Percentiles rank a stretch among this genome's conserved stretches.
Conservation (phyloP, 106 monocot species). For the Agapanthus africanus region DNA sequence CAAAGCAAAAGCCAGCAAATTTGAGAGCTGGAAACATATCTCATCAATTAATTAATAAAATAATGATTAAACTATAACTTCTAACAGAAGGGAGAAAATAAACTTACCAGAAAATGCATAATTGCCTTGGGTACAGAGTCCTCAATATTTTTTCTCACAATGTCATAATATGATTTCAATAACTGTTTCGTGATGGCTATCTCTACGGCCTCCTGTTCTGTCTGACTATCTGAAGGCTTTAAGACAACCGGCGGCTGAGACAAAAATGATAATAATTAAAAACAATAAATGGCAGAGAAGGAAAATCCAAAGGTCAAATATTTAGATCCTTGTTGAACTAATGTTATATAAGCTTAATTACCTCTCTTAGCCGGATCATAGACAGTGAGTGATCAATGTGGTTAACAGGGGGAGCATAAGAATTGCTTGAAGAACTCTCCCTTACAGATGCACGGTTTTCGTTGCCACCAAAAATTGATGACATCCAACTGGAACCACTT, state of each 20-base stretch:
- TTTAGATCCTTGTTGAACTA: background rate
- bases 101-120: slow-evolving; percentile 86
- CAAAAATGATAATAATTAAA: background rate
- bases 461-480: slow-evolving; percentile 61
- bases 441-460: slow-evolving; percentile 47
- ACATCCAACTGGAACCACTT: slow-evolving; percentile 69
- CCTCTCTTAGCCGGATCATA: slow-evolving; percentile 75
- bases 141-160: slow-evolving; percentile 85
- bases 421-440: slow-evolving; percentile 32
- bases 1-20: too few relatives aligned
- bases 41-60: too few relatives aligned
- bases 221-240: slow-evolving; percentile 73
- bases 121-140: slow-evolving; percentile 90
- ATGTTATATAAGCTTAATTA: slow-evolving; percentile 17
- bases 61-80: too few relatives aligned
- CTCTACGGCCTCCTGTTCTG: slow-evolving; percentile 59
- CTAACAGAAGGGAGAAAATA: background rate
- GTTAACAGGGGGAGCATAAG: slow-evolving; percentile 17
- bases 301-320: background rate
- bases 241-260: slow-evolving; percentile 60
- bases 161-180: slow-evolving; percentile 86
- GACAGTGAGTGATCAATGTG: slow-evolving; percentile 35
- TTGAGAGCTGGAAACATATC: too few relatives aligned
- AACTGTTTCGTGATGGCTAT: slow-evolving; percentile 69
- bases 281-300: too few relatives aligned